phyloP scores from a whole-genome alignment of 2,329 filamentous ascomycete species.

The Elsinoe australis region DNA sequence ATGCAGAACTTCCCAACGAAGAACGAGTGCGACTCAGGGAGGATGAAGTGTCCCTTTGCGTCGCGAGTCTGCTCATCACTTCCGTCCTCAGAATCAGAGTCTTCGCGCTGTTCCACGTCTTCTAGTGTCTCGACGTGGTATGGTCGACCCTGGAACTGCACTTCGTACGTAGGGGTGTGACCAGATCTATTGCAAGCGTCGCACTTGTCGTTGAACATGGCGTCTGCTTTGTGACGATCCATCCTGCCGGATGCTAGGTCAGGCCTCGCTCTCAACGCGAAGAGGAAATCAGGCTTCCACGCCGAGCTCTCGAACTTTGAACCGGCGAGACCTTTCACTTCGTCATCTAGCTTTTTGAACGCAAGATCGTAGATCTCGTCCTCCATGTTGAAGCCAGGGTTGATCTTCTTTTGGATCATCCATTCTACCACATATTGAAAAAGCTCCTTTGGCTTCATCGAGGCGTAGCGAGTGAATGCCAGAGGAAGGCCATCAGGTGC shows the following conservation, averaged over 20 bases:
- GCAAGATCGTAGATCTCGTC: constrained; percentile 60
- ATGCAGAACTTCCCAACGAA: constrained; percentile 53
- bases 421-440: constrained; percentile 70
- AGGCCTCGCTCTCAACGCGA: constrained; percentile 58
- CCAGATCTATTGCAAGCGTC: constrained; percentile 63
- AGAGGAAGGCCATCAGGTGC: constrained; percentile 55
- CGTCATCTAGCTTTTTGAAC: constrained; percentile 64
- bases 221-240: constrained; percentile 32
- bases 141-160: constrained; percentile 57
- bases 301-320: constrained; percentile 65
- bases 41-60: constrained; percentile 42
- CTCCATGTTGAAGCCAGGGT: constrained; percentile 58
- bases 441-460: constrained; percentile 61
- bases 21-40: constrained; percentile 41
- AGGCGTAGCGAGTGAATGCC: constrained; percentile 58
- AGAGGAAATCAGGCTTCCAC: constrained; percentile 62
- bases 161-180: constrained; percentile 58
- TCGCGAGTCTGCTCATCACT: constrained; percentile 38
- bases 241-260: constrained; percentile 47
- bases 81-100: constrained; percentile 33
- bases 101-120: constrained; percentile 49
- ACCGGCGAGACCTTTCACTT: constrained; percentile 58
- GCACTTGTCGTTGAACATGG: constrained; percentile 44
- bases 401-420: constrained; percentile 72
- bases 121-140: constrained; percentile 61